Percentiles rank a stretch among this genome's conserved stretches.
Evolutionary conservation across 2,329 filamentous ascomycete species (phyloP).

Genomic region (Phyllosticta ampelicida): DNA sequence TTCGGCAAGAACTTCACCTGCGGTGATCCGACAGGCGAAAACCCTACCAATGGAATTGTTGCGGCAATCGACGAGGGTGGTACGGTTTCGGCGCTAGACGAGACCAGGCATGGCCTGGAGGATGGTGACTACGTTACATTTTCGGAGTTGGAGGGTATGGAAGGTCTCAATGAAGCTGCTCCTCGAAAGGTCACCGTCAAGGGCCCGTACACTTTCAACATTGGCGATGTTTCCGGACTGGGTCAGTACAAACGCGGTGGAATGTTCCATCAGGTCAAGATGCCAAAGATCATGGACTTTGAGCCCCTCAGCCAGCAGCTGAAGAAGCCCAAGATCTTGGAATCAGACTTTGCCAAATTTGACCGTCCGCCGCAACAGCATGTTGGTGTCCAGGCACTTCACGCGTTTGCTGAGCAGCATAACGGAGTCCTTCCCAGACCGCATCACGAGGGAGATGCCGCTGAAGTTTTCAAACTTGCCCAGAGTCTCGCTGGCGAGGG

Average conservation of each 20-base stretch:
- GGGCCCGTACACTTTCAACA: conserved; percentile 92
- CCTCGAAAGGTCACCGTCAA: conserved; percentile 89
- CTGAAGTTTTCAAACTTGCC: conserved; percentile 63
- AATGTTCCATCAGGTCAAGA: conserved; percentile 92
- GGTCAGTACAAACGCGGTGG: conserved; percentile 83
- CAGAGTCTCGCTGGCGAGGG: conserved; percentile 56
- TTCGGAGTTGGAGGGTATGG: conserved; percentile 86
- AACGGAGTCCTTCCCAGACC: conserved; percentile 64
- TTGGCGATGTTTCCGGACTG: conserved; percentile 80
- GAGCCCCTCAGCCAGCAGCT: conserved; percentile 67
- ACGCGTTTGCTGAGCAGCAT: conserved; percentile 69
- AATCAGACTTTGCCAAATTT: conserved; percentile 96
- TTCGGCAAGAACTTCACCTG: conserved; percentile 92
- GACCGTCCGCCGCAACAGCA: conserved; percentile 89
- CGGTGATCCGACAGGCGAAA: conserved; percentile 83
- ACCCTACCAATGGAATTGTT: conserved; percentile 75
- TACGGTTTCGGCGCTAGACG: conserved; percentile 83
- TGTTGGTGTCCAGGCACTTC: conserved; percentile 82
- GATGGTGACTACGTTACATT: conserved; percentile 97
- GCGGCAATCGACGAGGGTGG: conserved; percentile 84
- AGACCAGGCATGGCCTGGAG: conserved; percentile 87
- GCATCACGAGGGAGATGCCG: conserved; percentile 75
- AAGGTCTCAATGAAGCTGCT: conserved; percentile 68
- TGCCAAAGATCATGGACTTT: conserved; percentile 90
- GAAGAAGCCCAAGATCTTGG: conserved; percentile 77